phyloP scores from a whole-genome alignment of 2,329 filamentous ascomycete species.

The Pyrenochaeta sp. region DNA sequence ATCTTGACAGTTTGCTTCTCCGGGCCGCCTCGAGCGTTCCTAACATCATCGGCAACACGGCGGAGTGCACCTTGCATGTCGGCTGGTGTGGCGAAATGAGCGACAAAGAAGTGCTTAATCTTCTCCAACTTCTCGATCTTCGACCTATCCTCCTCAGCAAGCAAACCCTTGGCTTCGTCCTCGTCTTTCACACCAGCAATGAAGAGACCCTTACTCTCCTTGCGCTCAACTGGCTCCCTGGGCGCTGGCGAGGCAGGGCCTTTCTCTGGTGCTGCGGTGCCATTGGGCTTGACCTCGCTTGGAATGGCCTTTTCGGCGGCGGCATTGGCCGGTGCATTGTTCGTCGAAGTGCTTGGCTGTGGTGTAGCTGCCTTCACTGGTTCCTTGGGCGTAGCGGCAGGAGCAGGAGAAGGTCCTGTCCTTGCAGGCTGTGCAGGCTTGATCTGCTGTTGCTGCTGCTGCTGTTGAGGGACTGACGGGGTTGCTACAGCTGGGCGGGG shows the following conservation, averaged over 20 bases:
- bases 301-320: constrained; percentile 51
- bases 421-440: constrained; percentile 50
- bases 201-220: constrained; percentile 84
- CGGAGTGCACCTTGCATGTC: constrained; percentile 83
- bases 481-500: constrained; percentile 42
- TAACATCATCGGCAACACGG: constrained; percentile 77
- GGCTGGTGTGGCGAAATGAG: constrained; percentile 80
- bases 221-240: constrained; percentile 63
- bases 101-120: constrained; percentile 82
- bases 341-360: constrained; percentile 50
- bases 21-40: constrained; percentile 76
- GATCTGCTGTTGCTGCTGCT: constrained; percentile 46
- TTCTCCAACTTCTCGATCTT: constrained; percentile 77
- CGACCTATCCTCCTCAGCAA: constrained; percentile 80
- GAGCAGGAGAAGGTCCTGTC: constrained; percentile 53
- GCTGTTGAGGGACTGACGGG: constrained; percentile 49
- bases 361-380: constrained; percentile 60
- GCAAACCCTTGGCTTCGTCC: constrained; percentile 82
- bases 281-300: constrained; percentile 59
- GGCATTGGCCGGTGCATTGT: constrained; percentile 43
- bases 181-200: constrained; percentile 85
- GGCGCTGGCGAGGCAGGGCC: constrained; percentile 49
- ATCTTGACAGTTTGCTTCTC: constrained; percentile 84
- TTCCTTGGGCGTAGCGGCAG: constrained; percentile 52
- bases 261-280: constrained; percentile 55